Base-by-base conservation (phyloP, 805 yeast genomes). In the Candida easanensis region DNA sequence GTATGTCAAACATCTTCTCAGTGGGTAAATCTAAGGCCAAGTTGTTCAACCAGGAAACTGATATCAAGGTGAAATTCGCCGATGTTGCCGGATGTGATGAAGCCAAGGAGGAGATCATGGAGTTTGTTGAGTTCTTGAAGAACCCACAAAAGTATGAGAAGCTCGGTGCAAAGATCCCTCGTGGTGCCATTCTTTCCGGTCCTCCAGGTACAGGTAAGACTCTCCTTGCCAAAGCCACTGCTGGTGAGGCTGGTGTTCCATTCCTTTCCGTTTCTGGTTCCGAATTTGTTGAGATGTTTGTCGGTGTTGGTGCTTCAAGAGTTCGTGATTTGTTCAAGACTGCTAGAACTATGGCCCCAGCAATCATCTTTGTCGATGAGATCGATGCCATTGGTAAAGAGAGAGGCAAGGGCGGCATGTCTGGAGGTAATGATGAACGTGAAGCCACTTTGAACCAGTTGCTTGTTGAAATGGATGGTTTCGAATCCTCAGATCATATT, bases 181-280 rank as follows among this genome's bases (percentile, higher is more conserved):
- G 97, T 63, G 97, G 97, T 62, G 97, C 97, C 6, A 86, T 89
- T 51, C 68, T 89, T 39, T 84, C 95, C 11, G 97, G 97, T 52
- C 95, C 96, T 15, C 97, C 97, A 33, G 97, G 97, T 71, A 89
- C 97, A 3, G 97, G 97, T 79, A 89, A 89, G 65, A 89, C 97
- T 0, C 67, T 89, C 50, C 68, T 89, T 44, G 97, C 97, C 19
- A 88, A 86, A 63, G 97, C 97, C 11, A 89, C 97, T 20, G 97
- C 97, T 3, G 97, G 97, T 54, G 97, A 89, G 63, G 96, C 97
- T 2, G 93, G 88, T 39, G 97, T 89, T 39, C 96, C 97, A 20
- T 89, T 89, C 63, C 80, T 80, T 51, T 82, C 93, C 18, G 96
- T 89, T 6, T 84, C 95, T 1, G 97, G 96, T 56, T 88, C 96